Conservation (phyloP, 495 filamentous ascomycete species). For the Cryomyces minteri region DNA sequence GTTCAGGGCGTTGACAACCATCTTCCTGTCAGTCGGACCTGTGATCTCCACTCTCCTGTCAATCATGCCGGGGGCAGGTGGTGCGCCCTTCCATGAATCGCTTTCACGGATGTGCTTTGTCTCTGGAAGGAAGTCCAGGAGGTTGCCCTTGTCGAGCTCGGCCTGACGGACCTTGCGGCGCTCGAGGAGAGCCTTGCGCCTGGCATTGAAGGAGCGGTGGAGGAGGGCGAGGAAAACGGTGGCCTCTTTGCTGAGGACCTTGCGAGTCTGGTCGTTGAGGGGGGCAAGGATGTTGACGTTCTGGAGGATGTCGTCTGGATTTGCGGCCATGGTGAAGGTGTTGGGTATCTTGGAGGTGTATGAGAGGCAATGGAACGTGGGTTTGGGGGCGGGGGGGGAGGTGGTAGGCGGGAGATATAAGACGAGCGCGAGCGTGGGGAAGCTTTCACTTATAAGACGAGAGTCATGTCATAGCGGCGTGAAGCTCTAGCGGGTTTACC, state of each 20-base stretch:
- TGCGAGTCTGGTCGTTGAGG: constrained; percentile 58
- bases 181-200: constrained; percentile 76
- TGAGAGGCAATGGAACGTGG: too few relatives aligned
- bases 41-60: constrained; percentile 98
- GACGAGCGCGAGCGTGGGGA: too few relatives aligned
- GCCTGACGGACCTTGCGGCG: constrained; percentile 75
- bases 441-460: too few relatives aligned
- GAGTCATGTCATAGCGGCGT: too few relatives aligned
- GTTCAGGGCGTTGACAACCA: constrained; percentile 98
- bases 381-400: too few relatives aligned
- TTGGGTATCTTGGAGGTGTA: too few relatives aligned
- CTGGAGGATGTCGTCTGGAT: constrained; percentile 51
- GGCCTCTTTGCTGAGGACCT: constrained; percentile 83
- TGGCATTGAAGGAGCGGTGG: constrained; percentile 83
- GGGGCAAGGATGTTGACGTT: constrained; percentile 72
- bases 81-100: constrained; percentile 83
- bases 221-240: constrained; percentile 86
- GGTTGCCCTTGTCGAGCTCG: constrained; percentile 76
- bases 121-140: constrained; percentile 94
- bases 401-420: too few relatives aligned
- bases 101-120: constrained; percentile 92
- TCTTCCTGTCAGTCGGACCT: constrained; percentile 93
- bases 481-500: too few relatives aligned
- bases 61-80: constrained; percentile 81
- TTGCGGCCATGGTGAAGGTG: constrained; percentile 10